Conservation (phyloP, 2,329 filamentous ascomycete species). For the Fusarium miscanthi region DNA sequence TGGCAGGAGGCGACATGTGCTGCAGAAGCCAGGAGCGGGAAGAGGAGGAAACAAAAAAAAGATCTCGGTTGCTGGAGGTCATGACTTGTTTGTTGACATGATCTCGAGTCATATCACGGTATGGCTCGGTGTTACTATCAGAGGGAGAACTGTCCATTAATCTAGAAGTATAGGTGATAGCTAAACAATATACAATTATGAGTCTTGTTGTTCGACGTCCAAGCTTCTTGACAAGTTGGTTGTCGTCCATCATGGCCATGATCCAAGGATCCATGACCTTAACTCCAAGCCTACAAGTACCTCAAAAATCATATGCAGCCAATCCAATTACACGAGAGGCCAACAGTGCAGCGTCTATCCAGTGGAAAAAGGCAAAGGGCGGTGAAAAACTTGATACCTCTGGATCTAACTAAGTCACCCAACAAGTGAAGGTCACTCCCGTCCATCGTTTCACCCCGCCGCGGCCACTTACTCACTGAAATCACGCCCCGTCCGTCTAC, state of each 20-base stretch:
- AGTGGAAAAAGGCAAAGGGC: constrained; percentile 41
- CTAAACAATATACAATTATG: background rate
- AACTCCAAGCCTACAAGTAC: constrained; percentile 19
- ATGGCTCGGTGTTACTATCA: constrained; percentile 10
- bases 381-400: constrained; percentile 43
- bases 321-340: constrained; percentile 29
- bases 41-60: constrained; percentile 15
- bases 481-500: constrained; percentile 19
- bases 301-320: constrained; percentile 18
- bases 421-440: constrained; percentile 36
- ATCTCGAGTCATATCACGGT: constrained; percentile 18
- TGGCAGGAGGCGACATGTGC: constrained; percentile 20
- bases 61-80: constrained; percentile 9
- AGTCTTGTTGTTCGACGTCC: constrained; percentile 17
- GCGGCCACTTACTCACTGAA: constrained; percentile 6
- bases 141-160: background rate
- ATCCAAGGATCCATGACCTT: constrained; percentile 11
- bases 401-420: constrained; percentile 34
- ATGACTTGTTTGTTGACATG: constrained; percentile 7
- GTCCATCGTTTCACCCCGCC: constrained; percentile 24
- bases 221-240: constrained; percentile 12
- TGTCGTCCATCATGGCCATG: constrained; percentile 29
- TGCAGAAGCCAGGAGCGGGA: constrained; percentile 22
- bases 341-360: constrained; percentile 27
- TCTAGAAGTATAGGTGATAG: background rate